phyloP scores from a whole-genome alignment of 2,329 filamentous ascomycete genomes.

The Dactylellina drechsleri region DNA sequence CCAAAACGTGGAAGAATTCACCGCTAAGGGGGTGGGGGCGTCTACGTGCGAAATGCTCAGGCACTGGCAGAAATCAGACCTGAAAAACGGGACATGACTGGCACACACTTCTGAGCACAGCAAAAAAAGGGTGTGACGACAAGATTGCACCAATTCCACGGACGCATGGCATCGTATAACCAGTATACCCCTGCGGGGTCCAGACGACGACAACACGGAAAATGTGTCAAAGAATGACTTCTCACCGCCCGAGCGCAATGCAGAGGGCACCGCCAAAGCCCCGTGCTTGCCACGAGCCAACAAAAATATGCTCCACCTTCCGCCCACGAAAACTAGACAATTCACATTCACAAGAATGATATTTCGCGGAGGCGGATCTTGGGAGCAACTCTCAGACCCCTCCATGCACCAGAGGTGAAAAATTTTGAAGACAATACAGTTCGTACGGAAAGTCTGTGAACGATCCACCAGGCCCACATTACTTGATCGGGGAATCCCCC shows the following conservation, averaged over 20 bases:
- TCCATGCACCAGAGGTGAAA: conserved; percentile 11
- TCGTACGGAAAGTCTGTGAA: too few relatives aligned
- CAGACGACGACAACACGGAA: too few relatives aligned
- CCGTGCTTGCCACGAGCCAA: conserved; percentile 31
- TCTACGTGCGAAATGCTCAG: conserved; percentile 20
- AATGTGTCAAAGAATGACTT: neutral
- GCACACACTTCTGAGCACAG: neutral
- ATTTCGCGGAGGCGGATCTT: neutral
- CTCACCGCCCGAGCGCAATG: conserved; percentile 25
- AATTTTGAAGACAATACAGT: neutral
- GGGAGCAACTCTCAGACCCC: conserved; percentile 25
- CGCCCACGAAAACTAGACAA: neutral
- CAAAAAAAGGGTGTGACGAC: conserved; percentile 25
- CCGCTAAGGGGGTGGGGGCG: neutral
- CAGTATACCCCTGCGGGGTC: too few relatives aligned
- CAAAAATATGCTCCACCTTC: neutral
- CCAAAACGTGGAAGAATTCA: conserved; percentile 53
- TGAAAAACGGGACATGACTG: conserved; percentile 30
- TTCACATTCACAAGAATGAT: too few relatives aligned
- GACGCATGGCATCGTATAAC: too few relatives aligned
- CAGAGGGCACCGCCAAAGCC: conserved; percentile 1
- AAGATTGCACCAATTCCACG: neutral
- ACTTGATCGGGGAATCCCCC: too few relatives aligned
- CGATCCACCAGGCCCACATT: too few relatives aligned
- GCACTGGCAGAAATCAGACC: conserved; percentile 15